Percentiles rank a stretch among this genome's conserved stretches.
These are phyloP conservation scores for Fusarium sp. DNA, from an alignment of 2,329 filamentous ascomycete genomes.

Conservation along the genomic window DNA sequence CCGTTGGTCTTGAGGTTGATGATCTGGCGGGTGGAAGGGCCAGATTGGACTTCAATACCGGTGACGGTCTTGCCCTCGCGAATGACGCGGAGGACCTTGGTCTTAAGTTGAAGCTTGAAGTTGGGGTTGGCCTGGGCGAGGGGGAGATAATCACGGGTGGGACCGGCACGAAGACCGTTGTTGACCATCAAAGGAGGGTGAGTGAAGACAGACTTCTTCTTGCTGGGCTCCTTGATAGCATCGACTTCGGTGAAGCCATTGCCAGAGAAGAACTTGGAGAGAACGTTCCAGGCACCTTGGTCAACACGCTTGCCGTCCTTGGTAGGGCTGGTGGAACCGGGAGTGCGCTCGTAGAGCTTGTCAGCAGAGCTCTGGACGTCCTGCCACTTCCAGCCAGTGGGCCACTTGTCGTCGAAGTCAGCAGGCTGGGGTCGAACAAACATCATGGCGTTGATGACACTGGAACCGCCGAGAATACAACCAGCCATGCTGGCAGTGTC, in stretches of 20 bases:
- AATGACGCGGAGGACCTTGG: constrained; percentile 75
- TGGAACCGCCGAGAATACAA: constrained; percentile 77
- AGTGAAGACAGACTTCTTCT: constrained; percentile 74
- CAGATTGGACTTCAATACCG: constrained; percentile 77
- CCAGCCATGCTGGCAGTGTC: constrained; percentile 81
- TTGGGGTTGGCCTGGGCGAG: constrained; percentile 70
- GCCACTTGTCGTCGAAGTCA: constrained; percentile 82
- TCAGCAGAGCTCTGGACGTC: constrained; percentile 68
- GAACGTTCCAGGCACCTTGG: constrained; percentile 74
- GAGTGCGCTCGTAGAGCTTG: constrained; percentile 77
- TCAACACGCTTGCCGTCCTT: constrained; percentile 75
- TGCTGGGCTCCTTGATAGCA: constrained; percentile 71
- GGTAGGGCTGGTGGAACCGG: constrained; percentile 75
- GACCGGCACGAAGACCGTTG: constrained; percentile 75
- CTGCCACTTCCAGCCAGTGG: constrained; percentile 74
- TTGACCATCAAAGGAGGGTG: constrained; percentile 68
- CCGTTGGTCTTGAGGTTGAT: constrained; percentile 46
- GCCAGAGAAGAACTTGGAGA: constrained; percentile 69
- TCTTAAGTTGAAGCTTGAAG: constrained; percentile 76
- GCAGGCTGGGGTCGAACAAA: constrained; percentile 75
- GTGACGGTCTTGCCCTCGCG: constrained; percentile 72
- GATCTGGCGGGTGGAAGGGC: constrained; percentile 58
- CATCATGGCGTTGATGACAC: constrained; percentile 75
- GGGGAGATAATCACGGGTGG: constrained; percentile 78
- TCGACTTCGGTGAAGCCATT: constrained; percentile 74